Evolutionary conservation across 1,284 basidiomycete species (phyloP).

Genomic region (Ganoderma boninense): DNA sequence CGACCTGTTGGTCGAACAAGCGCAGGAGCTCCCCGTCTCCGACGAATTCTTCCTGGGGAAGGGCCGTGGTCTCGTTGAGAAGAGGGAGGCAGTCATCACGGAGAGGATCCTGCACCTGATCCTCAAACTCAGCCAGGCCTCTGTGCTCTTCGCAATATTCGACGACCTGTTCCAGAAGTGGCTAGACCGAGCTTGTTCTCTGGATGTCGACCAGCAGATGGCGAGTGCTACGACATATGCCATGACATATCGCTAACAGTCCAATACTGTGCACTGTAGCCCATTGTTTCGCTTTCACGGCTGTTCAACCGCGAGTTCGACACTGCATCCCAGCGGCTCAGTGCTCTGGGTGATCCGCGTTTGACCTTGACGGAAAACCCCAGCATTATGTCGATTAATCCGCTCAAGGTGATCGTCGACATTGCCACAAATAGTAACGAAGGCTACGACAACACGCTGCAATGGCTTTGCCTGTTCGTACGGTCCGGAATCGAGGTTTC

Average conservation of each 20-base stretch:
- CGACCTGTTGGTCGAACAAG: conserved; percentile 57
- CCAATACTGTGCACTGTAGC: conserved; percentile 43
- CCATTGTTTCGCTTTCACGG: conserved; percentile 61
- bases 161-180: conserved; percentile 72
- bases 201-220: conserved; percentile 49
- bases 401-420: conserved; percentile 61
- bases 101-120: conserved; percentile 59
- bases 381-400: conserved; percentile 51
- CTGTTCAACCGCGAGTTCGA: conserved; percentile 66
- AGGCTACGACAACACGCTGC: conserved; percentile 59
- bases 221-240: conserved; percentile 18
- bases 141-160: conserved; percentile 66
- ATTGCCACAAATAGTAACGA: conserved; percentile 53
- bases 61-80: conserved; percentile 23
- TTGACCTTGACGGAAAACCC: conserved; percentile 40
- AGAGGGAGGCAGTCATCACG: conserved; percentile 29
- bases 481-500: conserved; percentile 77
- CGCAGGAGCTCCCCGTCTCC: conserved; percentile 44
- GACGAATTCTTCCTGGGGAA: conserved; percentile 38
- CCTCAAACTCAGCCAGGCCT: conserved; percentile 60
- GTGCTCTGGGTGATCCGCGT: conserved; percentile 44
- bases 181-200: conserved; percentile 58
- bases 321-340: conserved; percentile 45
- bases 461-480: conserved; percentile 73
- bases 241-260: background rate